Evolutionary conservation across 169 alveolate species (phyloP).

Genomic region (Plasmodium cynomolgi): DNA sequence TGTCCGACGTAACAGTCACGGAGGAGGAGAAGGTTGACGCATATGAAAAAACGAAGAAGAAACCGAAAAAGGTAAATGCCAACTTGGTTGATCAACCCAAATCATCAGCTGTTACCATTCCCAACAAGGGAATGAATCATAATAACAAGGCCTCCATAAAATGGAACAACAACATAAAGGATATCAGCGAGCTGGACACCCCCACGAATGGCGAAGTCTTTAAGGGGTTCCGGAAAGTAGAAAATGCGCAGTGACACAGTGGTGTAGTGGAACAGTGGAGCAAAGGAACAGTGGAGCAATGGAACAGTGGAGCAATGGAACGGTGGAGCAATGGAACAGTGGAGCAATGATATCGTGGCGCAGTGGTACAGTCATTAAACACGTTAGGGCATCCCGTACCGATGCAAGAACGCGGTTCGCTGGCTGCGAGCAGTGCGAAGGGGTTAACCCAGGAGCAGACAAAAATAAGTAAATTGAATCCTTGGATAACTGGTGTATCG

Average conservation of each 20-base stretch:
- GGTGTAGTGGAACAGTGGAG: background rate
- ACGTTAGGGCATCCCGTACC: background rate
- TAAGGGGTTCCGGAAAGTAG: slow-evolving; percentile 63
- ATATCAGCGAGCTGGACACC: slow-evolving; percentile 67
- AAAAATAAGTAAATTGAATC: background rate
- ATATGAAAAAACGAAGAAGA: slow-evolving; percentile 69
- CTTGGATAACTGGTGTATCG: background rate
- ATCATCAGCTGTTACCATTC: background rate
- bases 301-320: background rate
- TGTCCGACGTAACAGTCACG: slow-evolving; percentile 70
- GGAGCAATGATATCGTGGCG: background rate
- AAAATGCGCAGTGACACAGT: slow-evolving; percentile 14
- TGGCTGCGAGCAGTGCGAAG: background rate
- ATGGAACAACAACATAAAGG: slow-evolving; percentile 73
- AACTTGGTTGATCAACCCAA: slow-evolving; percentile 15
- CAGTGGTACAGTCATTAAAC: background rate
- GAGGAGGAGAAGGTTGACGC: slow-evolving; percentile 68
- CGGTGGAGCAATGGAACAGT: background rate
- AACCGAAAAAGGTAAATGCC: slow-evolving; percentile 39
- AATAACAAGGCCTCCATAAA: slow-evolving; percentile 62
- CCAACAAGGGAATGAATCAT: slow-evolving; percentile 32
- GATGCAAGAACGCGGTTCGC: background rate
- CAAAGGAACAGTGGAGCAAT: background rate
- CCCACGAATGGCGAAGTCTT: slow-evolving; percentile 73
- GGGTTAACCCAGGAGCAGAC: background rate